phyloP scores from a whole-genome alignment of 176 grass and related monocot species.

The Rhynchospora pubera region DNA sequence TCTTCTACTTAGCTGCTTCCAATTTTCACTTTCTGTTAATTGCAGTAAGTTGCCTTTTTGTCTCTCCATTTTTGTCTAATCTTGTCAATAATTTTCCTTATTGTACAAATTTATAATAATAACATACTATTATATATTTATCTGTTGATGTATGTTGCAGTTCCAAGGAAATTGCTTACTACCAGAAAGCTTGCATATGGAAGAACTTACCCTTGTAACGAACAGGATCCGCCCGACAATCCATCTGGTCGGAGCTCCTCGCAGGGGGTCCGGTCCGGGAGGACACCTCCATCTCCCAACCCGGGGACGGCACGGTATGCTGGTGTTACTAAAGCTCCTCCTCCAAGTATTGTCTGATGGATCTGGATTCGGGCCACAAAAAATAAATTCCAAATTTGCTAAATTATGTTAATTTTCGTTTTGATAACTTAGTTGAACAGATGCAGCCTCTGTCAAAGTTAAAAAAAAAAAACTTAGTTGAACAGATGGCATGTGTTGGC shows the following conservation, averaged over 20 bases:
- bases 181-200: not conserved
- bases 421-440: too few species aligned
- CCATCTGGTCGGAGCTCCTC: not conserved
- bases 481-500: too few species aligned
- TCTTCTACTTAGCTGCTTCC: not conserved
- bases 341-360: not conserved
- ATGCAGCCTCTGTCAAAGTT: too few species aligned
- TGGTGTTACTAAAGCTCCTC: not conserved
- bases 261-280: not conserved
- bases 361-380: not conserved
- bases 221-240: not conserved
- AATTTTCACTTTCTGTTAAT: not conserved
- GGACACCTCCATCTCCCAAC: not conserved
- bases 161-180: constrained; percentile 7
- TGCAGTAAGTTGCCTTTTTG: not conserved
- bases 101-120: not conserved
- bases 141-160: not conserved
- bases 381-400: not conserved
- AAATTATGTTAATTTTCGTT: not conserved
- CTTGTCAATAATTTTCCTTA: not conserved
- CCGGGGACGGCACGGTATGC: not conserved
- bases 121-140: not conserved
- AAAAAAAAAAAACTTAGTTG: too few species aligned
- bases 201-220: not conserved
- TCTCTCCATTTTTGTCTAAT: not conserved